Evolutionary conservation across 2,329 filamentous ascomycete genomes (phyloP), one percentile per base, ranked within the genome.

Genomic region (Xylaria sp.): DNA sequence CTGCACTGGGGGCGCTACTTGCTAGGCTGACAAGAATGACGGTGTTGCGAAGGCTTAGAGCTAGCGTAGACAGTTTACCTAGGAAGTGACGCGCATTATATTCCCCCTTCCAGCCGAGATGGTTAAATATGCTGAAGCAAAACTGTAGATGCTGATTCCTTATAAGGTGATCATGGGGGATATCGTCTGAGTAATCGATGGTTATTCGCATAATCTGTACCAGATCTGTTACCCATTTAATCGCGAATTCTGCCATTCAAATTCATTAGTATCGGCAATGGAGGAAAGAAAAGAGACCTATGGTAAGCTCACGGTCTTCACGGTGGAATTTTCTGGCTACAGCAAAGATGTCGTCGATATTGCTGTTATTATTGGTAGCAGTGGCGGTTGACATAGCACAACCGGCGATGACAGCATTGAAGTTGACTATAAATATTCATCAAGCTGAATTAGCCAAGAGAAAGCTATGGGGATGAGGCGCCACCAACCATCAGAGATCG

Each of bases 121-220:
- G 90, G 66, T 92, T 91, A 77, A 97, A 90, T 34, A 96, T 88
- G 75, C 93, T 92, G 13, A 98, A 84, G 66, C 90, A 93, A 65
- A 92, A 86, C 69, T 94, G 91, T 55, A 98, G 86, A 44, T 90
- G 85, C 2, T 86, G 84, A 75, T 96, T 94, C 69, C 90, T 86
- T 72, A 96, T 87, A 41, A 97, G 83, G 67, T 90, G 86, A 77
- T 95, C 90, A 73, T 92, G 88, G 54, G 89, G 87, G 1, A 88
- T 83, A 69, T 97, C 93, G 58, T 92, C 88, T 0, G 93, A 92
- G 77, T 94, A 97, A 81, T 98, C 95, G 57, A 94, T 88, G 59
- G 90, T 89, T 37, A 93, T 85, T 71, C 90, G 91, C 61, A 94
- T 83, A 66, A 92, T 88, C 50, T 88, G 86, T 62, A 93, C 89